Base-by-base conservation (phyloP, 2,329 filamentous ascomycete species). In the Alternaria ventricosa region DNA sequence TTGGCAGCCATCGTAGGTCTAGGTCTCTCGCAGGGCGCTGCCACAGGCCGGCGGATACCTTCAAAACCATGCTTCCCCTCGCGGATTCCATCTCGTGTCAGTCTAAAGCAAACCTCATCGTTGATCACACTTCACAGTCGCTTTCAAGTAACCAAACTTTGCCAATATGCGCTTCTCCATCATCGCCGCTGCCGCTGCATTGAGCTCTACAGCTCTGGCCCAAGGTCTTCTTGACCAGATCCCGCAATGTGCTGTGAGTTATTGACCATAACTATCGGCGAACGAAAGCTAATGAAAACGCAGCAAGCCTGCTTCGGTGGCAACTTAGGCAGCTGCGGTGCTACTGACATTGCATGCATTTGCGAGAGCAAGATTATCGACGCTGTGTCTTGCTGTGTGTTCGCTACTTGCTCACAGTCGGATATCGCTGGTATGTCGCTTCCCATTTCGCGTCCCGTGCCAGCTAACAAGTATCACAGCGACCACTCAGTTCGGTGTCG, bases 381-480 rank as follows among this genome's bases (percentile, higher is more conserved):
- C 46, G 70, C 66, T 15, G 74, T 84, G n/a, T 76, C 80, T n/a
- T 84, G 82, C 77, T 84, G 82, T 64, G 80, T 83, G 33, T 75
- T 78, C 58, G 68, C 72, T 10, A 61, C 70, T 8, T 84, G 82
- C 71, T 55, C 53, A 78, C n/a, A 83, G 63, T 65, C 82, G 76
- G 41, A 72, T 41, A 67, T 70, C 13, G 6, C 57, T 3, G 55
- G 69, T 70, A 51, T 10, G 27, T 51, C 47, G 18, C 47, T 22
- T 33, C 12, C 47, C 27, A 51, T 51, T 15, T 13, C 28, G 30
- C 28, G 20, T 41, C 20, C n/a, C 23, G 20, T 43, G 15, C 33
- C 22, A 43, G 33, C 51, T 54, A 43, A 54, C 30, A 27, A 36
- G 6, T 18, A 41, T 23, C 33, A 36, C 33, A 54, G 51, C 30